Percentiles rank a stretch among this genome's conserved stretches.
phyloP scores from a whole-genome alignment of 352 stramenopile species.

The Thalassiosira mediterranea region DNA sequence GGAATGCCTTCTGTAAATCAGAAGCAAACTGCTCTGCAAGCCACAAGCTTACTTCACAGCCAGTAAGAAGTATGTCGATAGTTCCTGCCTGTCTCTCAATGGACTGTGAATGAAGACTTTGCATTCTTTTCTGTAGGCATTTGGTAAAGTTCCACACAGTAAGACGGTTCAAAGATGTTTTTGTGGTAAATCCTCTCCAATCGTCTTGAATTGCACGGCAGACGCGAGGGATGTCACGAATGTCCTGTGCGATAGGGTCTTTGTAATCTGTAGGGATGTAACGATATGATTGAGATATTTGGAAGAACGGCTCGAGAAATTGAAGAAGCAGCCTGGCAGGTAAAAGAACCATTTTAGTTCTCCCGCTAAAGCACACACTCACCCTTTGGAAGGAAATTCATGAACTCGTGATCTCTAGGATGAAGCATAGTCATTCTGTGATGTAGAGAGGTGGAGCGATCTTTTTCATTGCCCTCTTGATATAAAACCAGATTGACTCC shows the following conservation, averaged over 20 bases:
- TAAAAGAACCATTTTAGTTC: too few relatives aligned
- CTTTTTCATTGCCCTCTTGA: constrained; percentile 3
- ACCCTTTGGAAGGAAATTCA: too few relatives aligned
- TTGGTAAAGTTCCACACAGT: constrained; percentile 35
- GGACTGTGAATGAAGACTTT: neutral
- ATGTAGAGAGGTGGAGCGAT: neutral
- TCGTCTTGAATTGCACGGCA: constrained; percentile 49
- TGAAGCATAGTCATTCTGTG: too few relatives aligned
- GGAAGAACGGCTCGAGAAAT: neutral
- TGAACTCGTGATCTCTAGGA: too few relatives aligned
- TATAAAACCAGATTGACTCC: constrained; percentile 23
- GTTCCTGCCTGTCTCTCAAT: constrained; percentile 12
- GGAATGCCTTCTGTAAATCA: constrained; percentile 82
- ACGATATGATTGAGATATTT: constrained; percentile 42
- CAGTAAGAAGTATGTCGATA: constrained; percentile 64
- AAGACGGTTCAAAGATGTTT: constrained; percentile 55
- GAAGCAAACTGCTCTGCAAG: constrained; percentile 81
- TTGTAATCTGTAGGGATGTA: constrained; percentile 37
- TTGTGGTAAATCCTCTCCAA: constrained; percentile 24
- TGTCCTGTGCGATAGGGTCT: constrained; percentile 59
- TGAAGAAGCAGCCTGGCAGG: too few relatives aligned
- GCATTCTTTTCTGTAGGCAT: constrained; percentile 27
- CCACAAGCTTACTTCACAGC: constrained; percentile 78
- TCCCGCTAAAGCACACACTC: too few relatives aligned
- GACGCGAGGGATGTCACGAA: constrained; percentile 63